Evolutionary conservation across 306 rosid genomes (phyloP).

Genomic region (Quercus berberidifolia): DNA sequence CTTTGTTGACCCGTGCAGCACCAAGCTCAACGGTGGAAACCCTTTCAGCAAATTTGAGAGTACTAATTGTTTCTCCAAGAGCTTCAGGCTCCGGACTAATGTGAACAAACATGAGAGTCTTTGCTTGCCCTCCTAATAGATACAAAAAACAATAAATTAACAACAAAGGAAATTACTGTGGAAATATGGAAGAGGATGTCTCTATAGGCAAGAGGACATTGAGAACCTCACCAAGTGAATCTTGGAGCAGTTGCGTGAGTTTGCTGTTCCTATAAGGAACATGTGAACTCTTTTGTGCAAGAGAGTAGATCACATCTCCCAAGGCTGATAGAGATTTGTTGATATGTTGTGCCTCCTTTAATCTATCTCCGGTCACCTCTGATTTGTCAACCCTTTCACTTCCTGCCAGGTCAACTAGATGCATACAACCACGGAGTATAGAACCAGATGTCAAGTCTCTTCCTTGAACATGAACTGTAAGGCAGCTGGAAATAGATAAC

Average conservation of each 20-base stretch:
- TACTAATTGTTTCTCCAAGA: constrained; percentile 84
- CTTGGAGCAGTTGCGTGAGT: constrained; percentile 96
- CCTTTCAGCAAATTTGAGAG: constrained; percentile 92
- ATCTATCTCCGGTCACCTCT: constrained; percentile 88
- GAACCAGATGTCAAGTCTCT: constrained; percentile 65
- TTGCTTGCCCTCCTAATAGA: constrained; percentile 80
- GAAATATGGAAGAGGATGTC: not conserved
- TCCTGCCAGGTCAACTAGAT: constrained; percentile 96
- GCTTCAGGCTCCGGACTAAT: constrained; percentile 86
- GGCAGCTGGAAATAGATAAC: constrained; percentile 58
- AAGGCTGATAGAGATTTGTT: constrained; percentile 96
- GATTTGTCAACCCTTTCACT: constrained; percentile 97
- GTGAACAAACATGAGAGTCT: constrained; percentile 95
- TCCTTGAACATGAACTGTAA: constrained; percentile 97
- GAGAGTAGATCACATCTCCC: constrained; percentile 94
- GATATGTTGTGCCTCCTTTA: constrained; percentile 96
- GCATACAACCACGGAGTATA: constrained; percentile 77
- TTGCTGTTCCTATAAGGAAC: constrained; percentile 96
- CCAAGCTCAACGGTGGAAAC: constrained; percentile 88
- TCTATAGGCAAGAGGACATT: not conserved
- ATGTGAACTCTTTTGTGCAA: constrained; percentile 78
- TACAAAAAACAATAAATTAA: constrained; percentile 1
- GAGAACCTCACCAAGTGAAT: constrained; percentile 71
- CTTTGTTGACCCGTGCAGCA: constrained; percentile 77
- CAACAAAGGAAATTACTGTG: not conserved